Evolutionary conservation across 176 grass and related monocot genomes (phyloP), one percentile per base, ranked within the genome.

Genomic region (Paspalum notatum): DNA sequence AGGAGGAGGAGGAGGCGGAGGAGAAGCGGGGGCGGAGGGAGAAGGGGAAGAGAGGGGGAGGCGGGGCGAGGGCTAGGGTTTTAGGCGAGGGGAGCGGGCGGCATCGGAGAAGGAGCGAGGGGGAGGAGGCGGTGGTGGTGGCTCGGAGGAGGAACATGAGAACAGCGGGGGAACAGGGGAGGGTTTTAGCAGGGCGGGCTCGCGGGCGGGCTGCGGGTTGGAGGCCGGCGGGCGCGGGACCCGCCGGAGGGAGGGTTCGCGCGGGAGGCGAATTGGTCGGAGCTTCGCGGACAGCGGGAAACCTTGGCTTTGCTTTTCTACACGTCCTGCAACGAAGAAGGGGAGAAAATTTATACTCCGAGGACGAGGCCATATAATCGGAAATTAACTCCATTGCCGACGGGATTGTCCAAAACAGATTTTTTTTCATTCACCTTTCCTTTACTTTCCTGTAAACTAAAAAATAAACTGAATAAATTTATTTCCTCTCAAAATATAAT

Each of bases 131-230:
- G 42, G 77, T 20, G 74, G 66, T 25, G 78, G 80, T 65, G 78
- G 82, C 71, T 46, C 90, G 74, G 60, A 80, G 63, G 49, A 85
- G 66, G 62, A 90, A 89, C 90, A 92, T 92, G 58, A 84, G 38
- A 70, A 71, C 27, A 2, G 8, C 5, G 7, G 8, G 21, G 59
- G 25, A n/a, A 32, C 32, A 66, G 80, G n/a, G 20, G 63, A 83
- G 59, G 78, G 82, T 75, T 91, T 60, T 74, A 74, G 65, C 26
- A 32, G 32, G 32, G 32, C 68, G 49, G 82, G 43, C n/a, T n/a
- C n/a, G n/a, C 70, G 32, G 21, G 13, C 26, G 47, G 67, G 62
- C 68, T 40, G 32, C 32, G 80, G 77, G 20, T 51, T 15, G 61
- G 76, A 41, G 47, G 62, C 52, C 37, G 69, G 47, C 69, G 32